Evolutionary conservation across 2,329 filamentous ascomycete genomes (phyloP).

Genomic region (Penicillium sclerotiorum): DNA sequence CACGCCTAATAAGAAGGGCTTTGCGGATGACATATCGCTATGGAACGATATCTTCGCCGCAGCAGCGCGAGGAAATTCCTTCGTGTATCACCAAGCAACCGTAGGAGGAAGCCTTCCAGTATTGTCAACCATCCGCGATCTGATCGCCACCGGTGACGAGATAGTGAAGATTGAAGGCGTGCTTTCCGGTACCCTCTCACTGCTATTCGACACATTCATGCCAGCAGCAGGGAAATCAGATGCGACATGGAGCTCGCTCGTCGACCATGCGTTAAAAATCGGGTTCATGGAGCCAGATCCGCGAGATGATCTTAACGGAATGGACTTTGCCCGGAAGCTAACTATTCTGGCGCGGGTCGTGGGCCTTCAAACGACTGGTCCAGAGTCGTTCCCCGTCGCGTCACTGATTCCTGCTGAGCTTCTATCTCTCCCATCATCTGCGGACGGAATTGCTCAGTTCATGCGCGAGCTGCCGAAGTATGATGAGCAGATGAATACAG

Average conservation of each 20-base stretch:
- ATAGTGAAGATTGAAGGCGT: slow-evolving; percentile 94
- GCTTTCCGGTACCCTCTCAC: slow-evolving; percentile 96
- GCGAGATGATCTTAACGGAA: slow-evolving; percentile 80
- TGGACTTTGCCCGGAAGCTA: slow-evolving; percentile 89
- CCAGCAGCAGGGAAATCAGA: slow-evolving; percentile 64
- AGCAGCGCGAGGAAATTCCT: slow-evolving; percentile 64
- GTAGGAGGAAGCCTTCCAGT: slow-evolving; percentile 92
- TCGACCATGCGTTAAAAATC: slow-evolving; percentile 85
- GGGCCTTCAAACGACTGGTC: slow-evolving; percentile 77
- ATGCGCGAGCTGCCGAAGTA: slow-evolving; percentile 76
- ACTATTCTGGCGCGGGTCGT: slow-evolving; percentile 89
- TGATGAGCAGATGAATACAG: slow-evolving; percentile 82
- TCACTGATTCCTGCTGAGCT: slow-evolving; percentile 87
- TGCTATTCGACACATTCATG: slow-evolving; percentile 96
- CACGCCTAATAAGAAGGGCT: slow-evolving; percentile 98
- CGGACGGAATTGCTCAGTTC: slow-evolving; percentile 73
- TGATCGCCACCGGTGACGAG: slow-evolving; percentile 88
- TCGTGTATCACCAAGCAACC: slow-evolving; percentile 92
- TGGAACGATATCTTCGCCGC: slow-evolving; percentile 86
- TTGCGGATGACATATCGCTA: slow-evolving; percentile 75
- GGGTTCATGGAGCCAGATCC: slow-evolving; percentile 92
- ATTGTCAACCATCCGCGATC: slow-evolving; percentile 88
- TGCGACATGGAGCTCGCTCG: slow-evolving; percentile 86
- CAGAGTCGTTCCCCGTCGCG: slow-evolving; percentile 88
- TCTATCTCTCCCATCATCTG: slow-evolving; percentile 65